A percentile compares a stretch with the other conserved stretches of the same genome.
These are phyloP conservation scores for Globisporangium rhizosaccharum DNA, from an alignment of 352 stramenopile genomes.

Conservation along the genomic window DNA sequence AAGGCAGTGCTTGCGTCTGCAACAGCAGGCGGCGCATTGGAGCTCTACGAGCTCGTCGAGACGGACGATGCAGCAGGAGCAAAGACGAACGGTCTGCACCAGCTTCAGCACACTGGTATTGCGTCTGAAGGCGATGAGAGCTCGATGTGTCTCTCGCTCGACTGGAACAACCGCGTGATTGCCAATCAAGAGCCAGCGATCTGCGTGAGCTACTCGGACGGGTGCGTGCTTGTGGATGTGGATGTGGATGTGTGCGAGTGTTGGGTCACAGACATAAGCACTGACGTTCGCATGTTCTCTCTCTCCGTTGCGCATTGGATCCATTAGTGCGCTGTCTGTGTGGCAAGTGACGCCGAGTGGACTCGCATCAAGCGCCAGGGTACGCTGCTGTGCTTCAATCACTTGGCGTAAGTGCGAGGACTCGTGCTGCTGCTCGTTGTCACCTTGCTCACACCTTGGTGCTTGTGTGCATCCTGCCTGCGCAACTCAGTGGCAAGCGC, in stretches of 20 bases:
- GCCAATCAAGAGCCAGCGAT: conserved; percentile 42
- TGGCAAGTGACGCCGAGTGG: conserved; percentile 14
- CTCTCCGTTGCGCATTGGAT: too few species aligned
- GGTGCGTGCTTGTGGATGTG: conserved; percentile 23
- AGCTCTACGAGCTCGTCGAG: conserved; percentile 48
- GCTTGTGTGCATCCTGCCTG: too few species aligned
- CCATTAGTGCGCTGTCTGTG: conserved; percentile 5
- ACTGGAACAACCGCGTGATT: conserved; percentile 77
- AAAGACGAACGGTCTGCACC: neutral
- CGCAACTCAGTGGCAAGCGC: conserved; percentile 50
- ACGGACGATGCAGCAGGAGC: conserved; percentile 1
- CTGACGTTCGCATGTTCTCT: neutral
- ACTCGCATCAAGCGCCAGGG: conserved; percentile 7
- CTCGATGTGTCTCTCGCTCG: conserved; percentile 80
- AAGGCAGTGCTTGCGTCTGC: conserved; percentile 56
- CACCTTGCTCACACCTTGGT: conserved; percentile 2
- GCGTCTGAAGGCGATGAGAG: conserved; percentile 24
- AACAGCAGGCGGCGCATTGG: conserved; percentile 55
- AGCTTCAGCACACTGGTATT: conserved; percentile 33
- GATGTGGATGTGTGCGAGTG: neutral
- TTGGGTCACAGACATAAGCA: neutral
- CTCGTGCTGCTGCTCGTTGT: neutral
- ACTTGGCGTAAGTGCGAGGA: neutral
- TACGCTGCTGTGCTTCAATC: neutral
- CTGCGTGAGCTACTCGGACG: conserved; percentile 79